Conservation (phyloP, 1,284 basidiomycete genomes). For the Trichosporon inkin region DNA sequence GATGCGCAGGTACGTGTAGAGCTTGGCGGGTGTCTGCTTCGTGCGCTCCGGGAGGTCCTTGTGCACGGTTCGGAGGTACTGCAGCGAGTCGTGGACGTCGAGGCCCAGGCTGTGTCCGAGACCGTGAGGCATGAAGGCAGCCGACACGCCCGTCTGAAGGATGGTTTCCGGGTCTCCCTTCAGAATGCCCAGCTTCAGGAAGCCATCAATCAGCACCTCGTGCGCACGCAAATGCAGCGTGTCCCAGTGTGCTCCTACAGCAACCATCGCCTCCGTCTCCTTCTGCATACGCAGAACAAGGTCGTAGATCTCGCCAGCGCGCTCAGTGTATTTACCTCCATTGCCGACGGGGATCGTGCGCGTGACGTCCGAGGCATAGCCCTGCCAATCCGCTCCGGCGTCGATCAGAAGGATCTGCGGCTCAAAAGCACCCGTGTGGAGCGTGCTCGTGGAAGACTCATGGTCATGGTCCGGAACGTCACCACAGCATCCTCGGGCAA, state of each 20-base stretch:
- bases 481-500: slow-evolving; percentile 45
- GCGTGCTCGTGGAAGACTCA: slow-evolving; percentile 17
- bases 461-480: slow-evolving; percentile 35
- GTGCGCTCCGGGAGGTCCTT: slow-evolving; percentile 33
- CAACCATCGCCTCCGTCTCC: slow-evolving; percentile 58
- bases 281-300: slow-evolving; percentile 84
- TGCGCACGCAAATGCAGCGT: slow-evolving; percentile 75
- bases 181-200: slow-evolving; percentile 81
- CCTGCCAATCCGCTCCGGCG: slow-evolving; percentile 83
- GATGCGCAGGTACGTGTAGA: slow-evolving; percentile 73
- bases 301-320: slow-evolving; percentile 73
- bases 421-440: slow-evolving; percentile 40
- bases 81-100: slow-evolving; percentile 67
- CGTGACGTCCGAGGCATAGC: slow-evolving; percentile 49
- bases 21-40: slow-evolving; percentile 55
- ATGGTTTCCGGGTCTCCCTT: slow-evolving; percentile 61
- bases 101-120: slow-evolving; percentile 74
- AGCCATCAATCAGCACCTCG: slow-evolving; percentile 67
- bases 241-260: slow-evolving; percentile 79
- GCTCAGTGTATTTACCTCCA: slow-evolving; percentile 74
- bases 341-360: slow-evolving; percentile 63
- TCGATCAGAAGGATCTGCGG: slow-evolving; percentile 86
- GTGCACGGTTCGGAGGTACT: slow-evolving; percentile 38
- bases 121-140: slow-evolving; percentile 88
- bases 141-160: slow-evolving; percentile 66